phyloP scores from a whole-genome alignment of 257 asterid species.

The Catharanthus roseus region DNA sequence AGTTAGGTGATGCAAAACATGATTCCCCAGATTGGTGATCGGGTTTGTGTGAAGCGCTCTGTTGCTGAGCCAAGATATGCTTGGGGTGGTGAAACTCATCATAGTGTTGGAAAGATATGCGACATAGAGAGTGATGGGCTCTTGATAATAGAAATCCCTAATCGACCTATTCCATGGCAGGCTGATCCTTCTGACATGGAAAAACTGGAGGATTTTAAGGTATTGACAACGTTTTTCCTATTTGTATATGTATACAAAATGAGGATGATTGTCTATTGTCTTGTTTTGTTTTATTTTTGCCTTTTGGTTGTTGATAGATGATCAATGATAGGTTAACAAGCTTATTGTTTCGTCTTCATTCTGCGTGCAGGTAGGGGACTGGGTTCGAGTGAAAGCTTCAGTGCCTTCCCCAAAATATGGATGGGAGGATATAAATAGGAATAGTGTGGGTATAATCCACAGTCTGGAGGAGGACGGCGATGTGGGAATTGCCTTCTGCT shows the following conservation, averaged over 20 bases:
- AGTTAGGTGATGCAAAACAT: neutral
- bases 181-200: conserved; percentile 99
- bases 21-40: conserved; percentile 69
- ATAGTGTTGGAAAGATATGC: conserved; percentile 85
- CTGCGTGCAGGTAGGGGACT: conserved; percentile 70
- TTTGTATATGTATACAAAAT: neutral
- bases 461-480: conserved; percentile 98
- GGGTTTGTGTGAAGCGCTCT: conserved; percentile 97
- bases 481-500: conserved; percentile 95
- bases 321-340: no score
- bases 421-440: conserved; percentile 91
- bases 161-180: conserved; percentile 92
- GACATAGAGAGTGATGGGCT: conserved; percentile 97
- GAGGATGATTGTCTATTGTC: conserved; percentile 9
- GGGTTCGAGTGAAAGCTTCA: conserved; percentile 91
- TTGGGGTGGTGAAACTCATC: conserved; percentile 99
- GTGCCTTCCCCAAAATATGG: conserved; percentile 97
- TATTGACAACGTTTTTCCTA: conserved; percentile 24
- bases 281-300: no score
- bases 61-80: conserved; percentile 99
- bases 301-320: no score
- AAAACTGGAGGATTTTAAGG: conserved; percentile 91
- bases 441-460: conserved; percentile 80
- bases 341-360: conserved; percentile 4
- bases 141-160: conserved; percentile 77